A percentile compares a stretch with the other conserved stretches of the same genome.
Conservation (phyloP, 1,284 basidiomycete species). For the Trametes versicolor region DNA sequence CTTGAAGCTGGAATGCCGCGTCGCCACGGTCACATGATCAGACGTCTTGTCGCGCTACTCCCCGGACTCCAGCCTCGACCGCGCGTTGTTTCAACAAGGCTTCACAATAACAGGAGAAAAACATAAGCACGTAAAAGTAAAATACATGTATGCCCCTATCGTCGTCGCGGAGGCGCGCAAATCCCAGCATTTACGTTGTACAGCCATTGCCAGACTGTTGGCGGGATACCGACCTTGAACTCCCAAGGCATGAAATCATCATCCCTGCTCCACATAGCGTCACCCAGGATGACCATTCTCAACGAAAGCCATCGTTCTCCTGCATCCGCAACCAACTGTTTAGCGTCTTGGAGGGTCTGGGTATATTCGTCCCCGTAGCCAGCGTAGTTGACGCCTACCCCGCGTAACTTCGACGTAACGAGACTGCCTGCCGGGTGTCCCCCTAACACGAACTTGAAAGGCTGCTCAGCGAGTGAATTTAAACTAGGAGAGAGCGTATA, state of each 20-base stretch:
- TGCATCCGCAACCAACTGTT: neutral
- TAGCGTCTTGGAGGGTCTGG: neutral
- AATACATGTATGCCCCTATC: too few species aligned
- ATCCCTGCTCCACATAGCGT: neutral
- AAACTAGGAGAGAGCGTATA: neutral
- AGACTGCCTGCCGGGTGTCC: neutral
- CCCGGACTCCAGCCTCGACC: too few species aligned
- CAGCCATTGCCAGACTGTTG: neutral
- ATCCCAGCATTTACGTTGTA: neutral
- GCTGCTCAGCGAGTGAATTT: neutral
- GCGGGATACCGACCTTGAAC: neutral
- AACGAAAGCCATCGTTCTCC: neutral
- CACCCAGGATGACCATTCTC: neutral
- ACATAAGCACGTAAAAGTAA: too few species aligned
- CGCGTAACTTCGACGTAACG: neutral
- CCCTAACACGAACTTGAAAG: neutral
- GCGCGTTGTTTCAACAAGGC: too few species aligned
- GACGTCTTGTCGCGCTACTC: too few species aligned
- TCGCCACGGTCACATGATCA: too few species aligned
- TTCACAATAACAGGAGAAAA: too few species aligned
- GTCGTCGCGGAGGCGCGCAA: neutral
- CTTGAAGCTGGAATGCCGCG: too few species aligned
- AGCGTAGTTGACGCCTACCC: neutral
- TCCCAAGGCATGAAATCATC: neutral
- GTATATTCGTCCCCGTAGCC: neutral